These are phyloP conservation scores for Aphanomyces invadans DNA, from an alignment of 352 stramenopile genomes.

Conservation along the genomic window DNA sequence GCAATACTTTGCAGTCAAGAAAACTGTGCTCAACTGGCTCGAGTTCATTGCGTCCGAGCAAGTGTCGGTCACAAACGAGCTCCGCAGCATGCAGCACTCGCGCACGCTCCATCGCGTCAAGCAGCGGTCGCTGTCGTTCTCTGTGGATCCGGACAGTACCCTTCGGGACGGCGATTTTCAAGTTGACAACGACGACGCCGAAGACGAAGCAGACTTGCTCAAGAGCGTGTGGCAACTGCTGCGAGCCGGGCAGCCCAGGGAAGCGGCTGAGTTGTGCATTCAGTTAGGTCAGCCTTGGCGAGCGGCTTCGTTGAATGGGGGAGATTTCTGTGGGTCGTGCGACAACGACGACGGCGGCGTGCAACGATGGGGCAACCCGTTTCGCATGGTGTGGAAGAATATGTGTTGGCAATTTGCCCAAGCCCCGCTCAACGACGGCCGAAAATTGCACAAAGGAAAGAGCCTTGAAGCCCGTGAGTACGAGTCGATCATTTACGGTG, in stretches of 20 bases:
- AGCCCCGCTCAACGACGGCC: constrained; percentile 21
- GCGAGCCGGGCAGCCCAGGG: constrained; percentile 49
- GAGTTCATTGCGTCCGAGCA: constrained; percentile 36
- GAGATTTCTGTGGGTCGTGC: constrained; percentile 45
- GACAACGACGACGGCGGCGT: constrained; percentile 40
- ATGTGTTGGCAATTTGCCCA: constrained; percentile 80
- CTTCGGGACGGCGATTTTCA: constrained; percentile 53
- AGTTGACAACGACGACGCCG: constrained; percentile 62
- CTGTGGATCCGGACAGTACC: constrained; percentile 64
- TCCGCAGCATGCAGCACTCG: constrained; percentile 35
- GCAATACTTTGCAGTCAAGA: constrained; percentile 62
- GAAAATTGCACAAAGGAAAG: constrained; percentile 51
- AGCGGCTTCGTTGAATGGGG: constrained; percentile 64
- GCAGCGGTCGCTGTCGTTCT: constrained; percentile 25
- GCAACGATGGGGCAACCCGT: constrained; percentile 70
- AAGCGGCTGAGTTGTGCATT: constrained; percentile 68
- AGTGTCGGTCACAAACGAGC: constrained; percentile 50
- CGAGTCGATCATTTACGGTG: constrained; percentile 73
- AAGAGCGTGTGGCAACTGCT: constrained; percentile 68
- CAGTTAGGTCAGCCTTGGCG: constrained; percentile 67
- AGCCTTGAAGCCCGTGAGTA: constrained; percentile 59
- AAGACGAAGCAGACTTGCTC: constrained; percentile 73
- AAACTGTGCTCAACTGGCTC: constrained; percentile 55
- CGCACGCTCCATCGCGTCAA: constrained; percentile 38
- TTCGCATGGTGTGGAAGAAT: constrained; percentile 77